Evolutionary conservation across 495 filamentous ascomycete species (phyloP).

Genomic region (Astrothelium macrocarpum): DNA sequence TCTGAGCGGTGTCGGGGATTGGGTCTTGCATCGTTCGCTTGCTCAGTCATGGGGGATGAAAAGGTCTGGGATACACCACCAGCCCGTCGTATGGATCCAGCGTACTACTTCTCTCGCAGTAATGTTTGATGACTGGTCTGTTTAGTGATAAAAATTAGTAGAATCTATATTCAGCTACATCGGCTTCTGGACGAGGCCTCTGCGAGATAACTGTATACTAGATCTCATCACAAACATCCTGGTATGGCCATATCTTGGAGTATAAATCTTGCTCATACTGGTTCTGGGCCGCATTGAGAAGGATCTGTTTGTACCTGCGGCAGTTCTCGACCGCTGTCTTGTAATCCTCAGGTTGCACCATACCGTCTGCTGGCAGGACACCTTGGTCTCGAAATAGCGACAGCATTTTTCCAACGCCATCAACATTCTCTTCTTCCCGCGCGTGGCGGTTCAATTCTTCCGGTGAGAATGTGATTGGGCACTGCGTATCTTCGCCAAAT

Average conservation of each 20-base stretch:
- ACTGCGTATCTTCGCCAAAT: slow-evolving; percentile 20
- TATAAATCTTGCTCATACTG: slow-evolving; percentile 25
- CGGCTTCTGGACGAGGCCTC: neutral
- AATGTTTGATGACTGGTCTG: neutral
- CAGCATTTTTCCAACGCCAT: slow-evolving; percentile 24
- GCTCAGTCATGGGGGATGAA: neutral
- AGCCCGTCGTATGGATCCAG: neutral
- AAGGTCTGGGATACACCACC: neutral
- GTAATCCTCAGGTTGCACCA: slow-evolving; percentile 25
- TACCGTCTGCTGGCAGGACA: slow-evolving; percentile 27
- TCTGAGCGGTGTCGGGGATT: neutral
- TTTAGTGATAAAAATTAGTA: neutral
- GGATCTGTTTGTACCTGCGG: slow-evolving; percentile 24
- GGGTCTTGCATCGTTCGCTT: neutral
- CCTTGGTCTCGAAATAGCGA: slow-evolving; percentile 24
- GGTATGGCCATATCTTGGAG: slow-evolving; percentile 32
- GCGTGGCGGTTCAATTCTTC: slow-evolving; percentile 27
- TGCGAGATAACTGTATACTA: slow-evolving; percentile 1
- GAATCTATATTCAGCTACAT: neutral
- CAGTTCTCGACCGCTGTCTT: slow-evolving; percentile 16
- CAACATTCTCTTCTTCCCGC: slow-evolving; percentile 27
- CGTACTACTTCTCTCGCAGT: neutral
- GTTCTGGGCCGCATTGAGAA: slow-evolving; percentile 23
- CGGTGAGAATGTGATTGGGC: slow-evolving; percentile 30
- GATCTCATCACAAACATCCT: slow-evolving; percentile 16